Base-by-base conservation (phyloP, 2,329 filamentous ascomycete species). In the Aspergillus awamori region DNA sequence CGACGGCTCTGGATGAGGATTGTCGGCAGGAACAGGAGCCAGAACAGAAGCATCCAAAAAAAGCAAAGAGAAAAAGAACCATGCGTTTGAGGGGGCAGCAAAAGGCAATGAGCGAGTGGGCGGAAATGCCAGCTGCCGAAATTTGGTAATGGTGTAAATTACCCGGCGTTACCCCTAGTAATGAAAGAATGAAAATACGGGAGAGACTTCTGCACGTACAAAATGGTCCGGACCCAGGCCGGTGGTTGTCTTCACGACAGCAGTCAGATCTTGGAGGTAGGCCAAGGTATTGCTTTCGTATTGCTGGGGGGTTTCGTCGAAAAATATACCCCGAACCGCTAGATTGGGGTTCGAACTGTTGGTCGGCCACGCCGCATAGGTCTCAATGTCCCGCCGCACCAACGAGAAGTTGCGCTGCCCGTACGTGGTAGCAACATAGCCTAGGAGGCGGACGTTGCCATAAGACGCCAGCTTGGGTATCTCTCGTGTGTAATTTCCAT, bases 381-480 rank as follows among this genome's bases (percentile, higher is more conserved):
- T 74, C 55, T 75, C 74, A 49, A 84, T 77, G 61, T 84, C 82
- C 61, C 71, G 65, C 59, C 68, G 70, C 52, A 80, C 69, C 73
- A 77, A 60, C 68, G 76, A 70, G 72, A 82, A 67, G 53, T 76
- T 69, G 53, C 76, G 75, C 51, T 67, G 71, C 22, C 72, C 74
- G 69, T 84, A 86, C 39, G 80, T 82, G 58, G 80, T 81, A 49
- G 82, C 73, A 69, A 84, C 82, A 68, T 83, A 83, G 10, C 78
- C 81, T 58, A 86, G 70, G 52, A 82, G 77, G 36, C 78, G 76
- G 56, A 81, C 79, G 71, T 86, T 85, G 61, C 78, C 69, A 64
- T 78, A 73, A 20, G 71, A 68, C 57, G 76, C 74, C 51, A 82
- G 73, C 56, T 68, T 73, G 38, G 74, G 73, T 52, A 81, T 76